These are phyloP conservation scores for Fusarium sp. DNA, from an alignment of 2,329 filamentous ascomycete species.

Conservation along the genomic window DNA sequence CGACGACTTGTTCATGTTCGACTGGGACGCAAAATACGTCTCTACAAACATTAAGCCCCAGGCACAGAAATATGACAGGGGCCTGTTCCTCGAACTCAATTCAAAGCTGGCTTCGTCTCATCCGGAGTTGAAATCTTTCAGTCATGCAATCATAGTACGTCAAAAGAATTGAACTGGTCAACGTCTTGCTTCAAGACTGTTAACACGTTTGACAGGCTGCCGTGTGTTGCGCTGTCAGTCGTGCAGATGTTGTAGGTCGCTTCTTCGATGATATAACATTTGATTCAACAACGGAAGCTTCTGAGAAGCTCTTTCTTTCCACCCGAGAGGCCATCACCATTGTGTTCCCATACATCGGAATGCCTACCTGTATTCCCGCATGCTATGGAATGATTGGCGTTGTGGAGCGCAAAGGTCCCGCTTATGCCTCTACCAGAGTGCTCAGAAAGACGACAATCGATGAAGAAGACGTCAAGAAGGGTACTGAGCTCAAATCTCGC, in stretches of 20 bases:
- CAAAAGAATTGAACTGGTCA: no score
- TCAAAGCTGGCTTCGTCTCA: background rate
- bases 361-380: slow-evolving; percentile 32
- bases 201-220: slow-evolving; percentile 2
- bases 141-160: slow-evolving; percentile 20
- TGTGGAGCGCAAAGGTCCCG: slow-evolving; percentile 17
- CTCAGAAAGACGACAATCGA: slow-evolving; percentile 18
- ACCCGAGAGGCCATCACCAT: slow-evolving; percentile 27
- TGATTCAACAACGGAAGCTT: slow-evolving; percentile 4
- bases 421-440: slow-evolving; percentile 21
- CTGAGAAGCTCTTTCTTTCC: slow-evolving; percentile 14
- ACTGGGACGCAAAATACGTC: slow-evolving; percentile 26
- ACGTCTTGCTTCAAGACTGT: background rate
- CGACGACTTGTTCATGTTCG: slow-evolving; percentile 17
- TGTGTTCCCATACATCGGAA: slow-evolving; percentile 22
- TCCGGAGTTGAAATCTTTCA: background rate
- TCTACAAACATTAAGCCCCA: slow-evolving; percentile 23
- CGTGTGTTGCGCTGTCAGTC: slow-evolving; percentile 23
- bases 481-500: slow-evolving; percentile 3
- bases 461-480: slow-evolving; percentile 17
- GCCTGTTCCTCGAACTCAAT: slow-evolving; percentile 7
- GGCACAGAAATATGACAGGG: slow-evolving; percentile 9
- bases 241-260: slow-evolving; percentile 22
- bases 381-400: slow-evolving; percentile 35
- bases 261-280: slow-evolving; percentile 28